These are phyloP conservation scores for Carex pumila DNA, from an alignment of 176 grass and related monocot genomes.

Conservation along the genomic window DNA sequence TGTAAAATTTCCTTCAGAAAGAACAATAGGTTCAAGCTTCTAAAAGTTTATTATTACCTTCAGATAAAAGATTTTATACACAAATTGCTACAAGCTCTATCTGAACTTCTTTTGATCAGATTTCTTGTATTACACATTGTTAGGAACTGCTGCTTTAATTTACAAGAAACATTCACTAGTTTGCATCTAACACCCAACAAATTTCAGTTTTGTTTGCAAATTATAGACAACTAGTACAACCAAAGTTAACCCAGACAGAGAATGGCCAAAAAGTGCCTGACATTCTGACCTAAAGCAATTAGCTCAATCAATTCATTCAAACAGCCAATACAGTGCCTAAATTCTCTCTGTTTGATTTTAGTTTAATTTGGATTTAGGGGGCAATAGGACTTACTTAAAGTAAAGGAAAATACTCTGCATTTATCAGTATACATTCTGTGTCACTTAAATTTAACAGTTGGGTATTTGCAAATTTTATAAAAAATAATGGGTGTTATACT, in stretches of 20 bases:
- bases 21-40: no score
- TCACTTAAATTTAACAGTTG: background rate
- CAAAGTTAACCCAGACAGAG: background rate
- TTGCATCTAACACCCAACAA: background rate
- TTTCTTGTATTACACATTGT: background rate
- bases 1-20: no score
- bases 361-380: background rate
- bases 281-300: background rate
- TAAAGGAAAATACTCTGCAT: background rate
- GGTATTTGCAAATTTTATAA: background rate
- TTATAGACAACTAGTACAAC: background rate
- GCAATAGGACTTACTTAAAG: background rate
- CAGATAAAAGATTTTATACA: background rate
- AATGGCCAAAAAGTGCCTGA: background rate
- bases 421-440: background rate
- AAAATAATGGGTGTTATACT: background rate
- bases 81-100: background rate
- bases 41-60: no score
- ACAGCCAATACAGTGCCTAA: background rate
- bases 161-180: background rate
- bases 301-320: background rate
- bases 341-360: background rate
- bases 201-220: background rate
- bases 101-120: background rate
- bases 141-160: background rate